Evolutionary conservation across 2,329 filamentous ascomycete genomes (phyloP).

Genomic region (Xylaria sp.): DNA sequence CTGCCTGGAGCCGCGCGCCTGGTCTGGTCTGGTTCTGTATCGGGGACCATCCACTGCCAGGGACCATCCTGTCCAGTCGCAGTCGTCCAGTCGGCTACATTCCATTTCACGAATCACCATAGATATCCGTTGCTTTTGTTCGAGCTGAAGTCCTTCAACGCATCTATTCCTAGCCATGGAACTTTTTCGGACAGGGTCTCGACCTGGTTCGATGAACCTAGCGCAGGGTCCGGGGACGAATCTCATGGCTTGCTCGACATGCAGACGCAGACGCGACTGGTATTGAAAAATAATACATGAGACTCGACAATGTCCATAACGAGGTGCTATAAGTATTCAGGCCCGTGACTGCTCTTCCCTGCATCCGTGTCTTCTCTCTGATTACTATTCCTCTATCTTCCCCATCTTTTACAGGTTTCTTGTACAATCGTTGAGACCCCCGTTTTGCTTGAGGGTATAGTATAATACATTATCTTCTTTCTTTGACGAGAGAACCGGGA

Average conservation of each 20-base stretch:
- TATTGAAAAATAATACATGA: too few relatives aligned
- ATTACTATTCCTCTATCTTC: slow-evolving; percentile 1
- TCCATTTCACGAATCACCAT: too few relatives aligned
- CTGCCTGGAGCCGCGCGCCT: too few relatives aligned
- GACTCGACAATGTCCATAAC: slow-evolving; percentile 11
- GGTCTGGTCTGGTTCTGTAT: too few relatives aligned
- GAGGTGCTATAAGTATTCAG: slow-evolving; percentile 28
- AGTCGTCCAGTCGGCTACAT: too few relatives aligned
- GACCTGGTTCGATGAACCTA: slow-evolving; percentile 22
- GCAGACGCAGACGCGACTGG: too few relatives aligned
- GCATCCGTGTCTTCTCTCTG: neutral
- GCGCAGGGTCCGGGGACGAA: slow-evolving; percentile 18
- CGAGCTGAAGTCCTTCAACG: neutral
- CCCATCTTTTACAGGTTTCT: slow-evolving; percentile 24
- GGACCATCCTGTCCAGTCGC: too few relatives aligned
- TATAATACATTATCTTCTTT: slow-evolving; percentile 30
- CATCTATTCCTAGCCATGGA: slow-evolving; percentile 20
- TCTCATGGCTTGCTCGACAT: slow-evolving; percentile 6
- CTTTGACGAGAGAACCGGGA: slow-evolving; percentile 39
- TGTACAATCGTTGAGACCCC: slow-evolving; percentile 26
- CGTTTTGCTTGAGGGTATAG: slow-evolving; percentile 28
- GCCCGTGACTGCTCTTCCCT: slow-evolving; percentile 14
- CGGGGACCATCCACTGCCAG: too few relatives aligned
- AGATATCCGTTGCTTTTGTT: neutral
- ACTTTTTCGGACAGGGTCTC: slow-evolving; percentile 17